Evolutionary conservation across 1,284 basidiomycete genomes (phyloP).

Genomic region (Xanthoconium separans): DNA sequence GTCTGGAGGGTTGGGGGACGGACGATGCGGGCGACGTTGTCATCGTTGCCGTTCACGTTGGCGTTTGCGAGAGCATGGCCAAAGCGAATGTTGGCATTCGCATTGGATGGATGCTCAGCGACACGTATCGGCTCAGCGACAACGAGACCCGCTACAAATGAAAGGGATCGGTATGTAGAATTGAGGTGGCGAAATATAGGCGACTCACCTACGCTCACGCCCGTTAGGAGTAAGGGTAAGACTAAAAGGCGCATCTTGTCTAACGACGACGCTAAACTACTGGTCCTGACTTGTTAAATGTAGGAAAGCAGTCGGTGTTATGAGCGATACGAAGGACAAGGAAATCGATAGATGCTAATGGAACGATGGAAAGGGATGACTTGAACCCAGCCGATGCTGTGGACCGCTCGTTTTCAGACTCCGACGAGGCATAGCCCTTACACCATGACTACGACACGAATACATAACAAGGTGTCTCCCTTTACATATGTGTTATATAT

Average conservation of each 20-base stretch:
- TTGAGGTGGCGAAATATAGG: not conserved
- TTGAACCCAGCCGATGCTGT: slow-evolving; percentile 5
- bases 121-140: slow-evolving; percentile 30
- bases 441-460: not conserved
- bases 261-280: not conserved
- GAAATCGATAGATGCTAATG: not conserved
- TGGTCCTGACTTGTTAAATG: not conserved
- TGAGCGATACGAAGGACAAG: not conserved
- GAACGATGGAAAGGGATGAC: slow-evolving; percentile 3
- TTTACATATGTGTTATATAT: too few species aligned
- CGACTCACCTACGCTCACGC: slow-evolving; percentile 26
- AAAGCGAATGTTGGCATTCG: slow-evolving; percentile 33
- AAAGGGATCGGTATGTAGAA: not conserved
- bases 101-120: slow-evolving; percentile 19
- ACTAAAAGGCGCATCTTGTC: slow-evolving; percentile 27
- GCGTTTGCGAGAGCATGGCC: slow-evolving; percentile 32
- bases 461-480: too few species aligned
- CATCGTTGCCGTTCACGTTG: slow-evolving; percentile 34
- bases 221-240: slow-evolving; percentile 27
- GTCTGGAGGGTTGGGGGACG: slow-evolving; percentile 16
- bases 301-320: slow-evolving; percentile 2
- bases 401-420: slow-evolving; percentile 19
- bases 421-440: slow-evolving; percentile 12
- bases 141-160: slow-evolving; percentile 22
- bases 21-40: slow-evolving; percentile 26